Conservation (phyloP, 345 rosid genomes). For the Cardamine chenopodiifolia region DNA sequence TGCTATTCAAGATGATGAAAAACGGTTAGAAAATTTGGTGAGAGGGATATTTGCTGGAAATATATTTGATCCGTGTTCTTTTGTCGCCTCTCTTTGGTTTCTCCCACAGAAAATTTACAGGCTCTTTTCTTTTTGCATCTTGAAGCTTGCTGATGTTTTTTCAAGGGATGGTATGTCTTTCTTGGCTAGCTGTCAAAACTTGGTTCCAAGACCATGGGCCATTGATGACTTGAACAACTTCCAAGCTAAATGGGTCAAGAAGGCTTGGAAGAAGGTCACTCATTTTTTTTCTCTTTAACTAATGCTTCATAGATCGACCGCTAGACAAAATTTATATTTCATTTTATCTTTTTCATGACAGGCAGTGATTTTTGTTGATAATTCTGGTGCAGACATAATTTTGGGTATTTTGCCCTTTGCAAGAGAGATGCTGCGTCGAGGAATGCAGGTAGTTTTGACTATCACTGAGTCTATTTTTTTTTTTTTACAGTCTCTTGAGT, state of each 20-base stretch:
- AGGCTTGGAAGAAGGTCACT: slow-evolving; percentile 92
- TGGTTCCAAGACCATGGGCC: slow-evolving; percentile 93
- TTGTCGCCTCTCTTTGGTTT: too few relatives aligned
- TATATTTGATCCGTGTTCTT: slow-evolving; percentile 93
- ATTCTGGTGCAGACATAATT: slow-evolving; percentile 97
- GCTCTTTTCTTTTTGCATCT: too few relatives aligned
- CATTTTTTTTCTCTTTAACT: neutral
- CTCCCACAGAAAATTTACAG: too few relatives aligned
- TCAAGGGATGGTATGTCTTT: slow-evolving; percentile 97
- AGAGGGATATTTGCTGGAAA: slow-evolving; percentile 97
- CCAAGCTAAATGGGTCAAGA: slow-evolving; percentile 78
- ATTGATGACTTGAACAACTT: slow-evolving; percentile 88
- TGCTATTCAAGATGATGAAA: slow-evolving; percentile 66
- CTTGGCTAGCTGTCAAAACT: slow-evolving; percentile 89
- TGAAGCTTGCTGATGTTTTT: slow-evolving; percentile 98
- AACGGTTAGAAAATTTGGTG: slow-evolving; percentile 71
- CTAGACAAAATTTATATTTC: too few relatives aligned
- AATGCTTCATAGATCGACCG: too few relatives aligned
- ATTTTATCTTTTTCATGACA: slow-evolving; percentile 44
- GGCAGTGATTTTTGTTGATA: slow-evolving; percentile 94
- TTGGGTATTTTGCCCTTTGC: slow-evolving; percentile 93
- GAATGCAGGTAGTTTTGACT: slow-evolving; percentile 99
- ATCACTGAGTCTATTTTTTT: too few relatives aligned
- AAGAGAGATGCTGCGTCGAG: slow-evolving; percentile 83
- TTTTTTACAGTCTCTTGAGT: too few relatives aligned